Conservation (phyloP, 2,329 filamentous ascomycete species). For the Aureobasidium lini region DNA sequence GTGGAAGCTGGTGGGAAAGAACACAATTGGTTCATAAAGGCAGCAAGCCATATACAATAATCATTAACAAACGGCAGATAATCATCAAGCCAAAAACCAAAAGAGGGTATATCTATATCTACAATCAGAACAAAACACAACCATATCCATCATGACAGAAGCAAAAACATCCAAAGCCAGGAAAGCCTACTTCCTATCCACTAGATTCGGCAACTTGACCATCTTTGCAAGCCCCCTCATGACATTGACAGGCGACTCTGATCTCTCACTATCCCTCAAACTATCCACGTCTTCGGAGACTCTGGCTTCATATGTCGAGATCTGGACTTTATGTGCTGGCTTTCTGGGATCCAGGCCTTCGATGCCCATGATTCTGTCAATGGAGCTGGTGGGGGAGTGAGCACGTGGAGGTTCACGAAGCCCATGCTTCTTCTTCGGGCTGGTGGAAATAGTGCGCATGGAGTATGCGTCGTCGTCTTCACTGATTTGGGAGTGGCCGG, state of each 20-base stretch:
- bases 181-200: neutral
- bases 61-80: neutral
- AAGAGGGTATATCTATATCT: neutral
- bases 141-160: neutral
- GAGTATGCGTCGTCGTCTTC: slow-evolving; percentile 1
- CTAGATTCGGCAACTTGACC: neutral
- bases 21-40: too few species aligned
- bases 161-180: neutral
- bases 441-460: neutral
- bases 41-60: neutral
- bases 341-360: neutral
- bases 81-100: neutral
- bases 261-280: neutral
- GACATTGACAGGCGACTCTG: slow-evolving; percentile 1
- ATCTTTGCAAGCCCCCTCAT: slow-evolving; percentile 3
- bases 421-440: neutral
- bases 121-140: neutral
- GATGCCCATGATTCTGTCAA: slow-evolving; percentile 4
- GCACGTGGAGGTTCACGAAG: neutral
- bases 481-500: neutral
- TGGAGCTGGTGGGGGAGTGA: neutral
- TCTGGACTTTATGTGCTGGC: slow-evolving; percentile 1
- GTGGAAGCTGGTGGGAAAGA: too few species aligned
- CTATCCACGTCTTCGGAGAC: neutral
- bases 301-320: neutral